A percentile compares a stretch with the other conserved stretches of the same genome.
These are phyloP conservation scores for Botrytis fragariae DNA, from an alignment of 2,329 filamentous ascomycete species.

Conservation along the genomic window DNA sequence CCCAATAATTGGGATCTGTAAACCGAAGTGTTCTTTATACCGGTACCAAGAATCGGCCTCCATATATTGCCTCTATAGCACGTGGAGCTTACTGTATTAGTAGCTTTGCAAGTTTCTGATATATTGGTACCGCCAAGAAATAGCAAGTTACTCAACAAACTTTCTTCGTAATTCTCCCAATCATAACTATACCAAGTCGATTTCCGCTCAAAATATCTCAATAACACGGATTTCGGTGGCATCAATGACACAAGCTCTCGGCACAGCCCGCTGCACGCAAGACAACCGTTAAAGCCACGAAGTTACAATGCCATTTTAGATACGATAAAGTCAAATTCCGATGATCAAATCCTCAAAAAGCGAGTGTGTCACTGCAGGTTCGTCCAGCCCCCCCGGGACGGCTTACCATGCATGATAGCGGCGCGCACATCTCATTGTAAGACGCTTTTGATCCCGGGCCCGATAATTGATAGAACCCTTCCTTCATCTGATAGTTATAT, in stretches of 20 bases:
- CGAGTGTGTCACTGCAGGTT: constrained; percentile 4
- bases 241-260: constrained; percentile 6
- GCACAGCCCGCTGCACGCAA: constrained; percentile 13
- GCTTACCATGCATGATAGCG: constrained; percentile 1
- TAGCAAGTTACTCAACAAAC: neutral
- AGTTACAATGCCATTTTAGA: constrained; percentile 1
- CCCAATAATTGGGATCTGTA: neutral
- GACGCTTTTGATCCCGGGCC: constrained; percentile 12
- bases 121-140: neutral
- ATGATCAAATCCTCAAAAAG: constrained; percentile 6
- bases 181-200: constrained; percentile 5
- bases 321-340: constrained; percentile 1
- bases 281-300: constrained; percentile 16
- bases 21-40: neutral
- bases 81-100: neutral
- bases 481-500: constrained; percentile 17
- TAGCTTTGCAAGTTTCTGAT: neutral
- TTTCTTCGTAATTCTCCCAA: constrained; percentile 13
- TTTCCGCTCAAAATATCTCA: constrained; percentile 6
- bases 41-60: neutral
- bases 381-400: constrained; percentile 10
- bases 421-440: constrained; percentile 1
- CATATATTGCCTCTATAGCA: neutral
- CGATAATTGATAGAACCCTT: constrained; percentile 12
- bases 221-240: constrained; percentile 1